Evolutionary conservation across 345 rosid species (phyloP), one percentile per base, ranked within the genome.

Genomic region (Arabis hirsuta): DNA sequence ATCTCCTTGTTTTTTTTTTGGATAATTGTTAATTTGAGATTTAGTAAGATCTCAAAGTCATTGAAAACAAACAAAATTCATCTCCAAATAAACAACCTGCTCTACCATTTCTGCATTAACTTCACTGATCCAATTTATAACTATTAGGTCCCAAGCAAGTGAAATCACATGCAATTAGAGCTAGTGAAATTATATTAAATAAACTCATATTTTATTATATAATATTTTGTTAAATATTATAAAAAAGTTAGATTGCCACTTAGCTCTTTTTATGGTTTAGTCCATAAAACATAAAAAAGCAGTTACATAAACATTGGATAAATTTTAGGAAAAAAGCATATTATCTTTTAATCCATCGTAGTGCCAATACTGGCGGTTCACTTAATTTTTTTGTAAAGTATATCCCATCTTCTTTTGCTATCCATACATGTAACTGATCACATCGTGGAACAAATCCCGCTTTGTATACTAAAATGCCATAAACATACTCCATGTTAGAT

Each of bases 31-130:
- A 22, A 22, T 22, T 22, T 22, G 24, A 22, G 93, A 69, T 31
- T 79, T 22, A 78, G 67, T 57, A 89, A 88, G 86, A 54, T 67
- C 72, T 76, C 96, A 73, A 95, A 87, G 80, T 91, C 97, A 38
- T 68, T 89, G 72, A 96, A 89, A 78, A 57, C 89, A 67, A 91
- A 86, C 83, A 83, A 84, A 52, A 72, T 78, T 56, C 82, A 82
- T 70, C 24, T 55, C 67, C 62, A 22, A 31, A 43, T 65, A 71
- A 65, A 58, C 32, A 51, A 27, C 5, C 67, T 50, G 67, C 67
- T 70, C 24, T 45, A 36, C 58, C 3, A 14, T 38, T 61, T 38
- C 53, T 53, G 4, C 44, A 4, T 26, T 43, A 41, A 9, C 31
- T 44, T 62, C 43, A 26, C 20, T 64, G 65, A 53, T 54, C 63